Base-by-base conservation (phyloP, 768 basidiomycete genomes). In the Auriscalpium orientale region DNA sequence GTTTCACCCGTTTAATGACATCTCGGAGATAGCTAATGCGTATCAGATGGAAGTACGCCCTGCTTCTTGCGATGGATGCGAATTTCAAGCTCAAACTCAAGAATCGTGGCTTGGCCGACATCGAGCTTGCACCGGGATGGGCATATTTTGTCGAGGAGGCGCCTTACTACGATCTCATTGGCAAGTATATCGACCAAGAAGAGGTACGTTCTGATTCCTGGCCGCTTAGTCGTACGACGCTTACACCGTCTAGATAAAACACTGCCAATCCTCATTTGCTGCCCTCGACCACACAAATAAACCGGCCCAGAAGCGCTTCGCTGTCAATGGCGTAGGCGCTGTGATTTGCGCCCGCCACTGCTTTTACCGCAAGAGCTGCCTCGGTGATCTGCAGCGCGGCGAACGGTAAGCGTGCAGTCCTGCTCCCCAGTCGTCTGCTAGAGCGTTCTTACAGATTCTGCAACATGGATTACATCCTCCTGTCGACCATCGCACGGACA, bases 391-490 rank as follows among this genome's bases (percentile, higher is more conserved):
- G 10, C 20, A 47, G 33, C 33, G 35, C 9, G 53, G 53, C 8
- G 53, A 54, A 48, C 3, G 12, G 53, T 54, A 10, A 20, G 33
- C 22, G 2, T 28, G 2, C 22, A 28, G 5, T 28, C 2, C 22
- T 28, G 22, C 22, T 28, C 22, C 22, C 22, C 5, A 5, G 22
- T 28, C 18, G 13, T 22, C 13, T 36, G 22, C 2, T 13, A 40
- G 46, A 20, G 8, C 10, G 21, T 21, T 18, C 18, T 8, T 18
- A 8, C 22, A 65, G 65, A 18, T 62, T 63, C 48, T 49, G 53
- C 28, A 68, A 64, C 38, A 58, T 68, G 36, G 64, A 66, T 43
- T 68, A 58, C 46, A 35, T 68, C n/a, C n/a, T 65, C 15, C 33
- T 53, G 13, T 48, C 51, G 2, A 57, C 46, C 33, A 7, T 58